These are phyloP conservation scores for Suhomyces kunorum DNA, from an alignment of 1,139 yeast genomes.

Conservation along the genomic window DNA sequence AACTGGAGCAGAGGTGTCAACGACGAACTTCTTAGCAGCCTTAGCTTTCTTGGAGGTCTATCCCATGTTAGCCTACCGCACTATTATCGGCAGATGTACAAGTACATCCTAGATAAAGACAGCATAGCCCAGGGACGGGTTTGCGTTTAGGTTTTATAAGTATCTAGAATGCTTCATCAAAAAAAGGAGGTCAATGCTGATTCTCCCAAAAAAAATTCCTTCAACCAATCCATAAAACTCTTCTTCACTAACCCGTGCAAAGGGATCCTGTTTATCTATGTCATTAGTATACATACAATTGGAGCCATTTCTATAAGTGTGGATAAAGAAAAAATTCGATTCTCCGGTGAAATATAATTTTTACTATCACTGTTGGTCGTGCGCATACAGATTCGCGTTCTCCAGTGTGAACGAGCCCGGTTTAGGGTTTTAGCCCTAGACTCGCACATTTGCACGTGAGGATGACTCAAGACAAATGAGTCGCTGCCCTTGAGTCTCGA, in stretches of 20 bases:
- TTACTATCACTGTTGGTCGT: conserved; percentile 6
- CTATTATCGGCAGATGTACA: conserved; percentile 36
- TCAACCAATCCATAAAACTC: conserved; percentile 13
- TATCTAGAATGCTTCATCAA: conserved; percentile 13
- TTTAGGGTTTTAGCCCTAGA: conserved; percentile 12
- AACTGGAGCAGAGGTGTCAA: conserved; percentile 97
- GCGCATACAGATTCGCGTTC: neutral
- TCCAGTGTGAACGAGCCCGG: neutral
- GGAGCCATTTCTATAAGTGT: conserved; percentile 69
- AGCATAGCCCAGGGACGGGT: conserved; percentile 58
- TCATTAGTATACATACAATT: conserved; percentile 63
- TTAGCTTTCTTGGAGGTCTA: conserved; percentile 80
- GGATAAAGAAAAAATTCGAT: conserved; percentile 11
- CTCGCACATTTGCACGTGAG: conserved; percentile 7
- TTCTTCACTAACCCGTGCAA: conserved; percentile 34
- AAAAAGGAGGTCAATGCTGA: conserved; percentile 11
- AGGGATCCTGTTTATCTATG: conserved; percentile 24
- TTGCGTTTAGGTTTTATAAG: conserved; percentile 23
- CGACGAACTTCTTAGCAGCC: conserved; percentile 86
- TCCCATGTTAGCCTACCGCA: conserved; percentile 62
- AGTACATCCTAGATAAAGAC: conserved; percentile 42
- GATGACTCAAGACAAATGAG: conserved; percentile 11
- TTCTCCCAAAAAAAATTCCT: conserved; percentile 10
- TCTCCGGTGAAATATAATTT: conserved; percentile 3
- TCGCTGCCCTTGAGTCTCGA: conserved; percentile 2